These are phyloP conservation scores for Fonsecaea pedrosoi DNA, from an alignment of 2,329 filamentous ascomycete species.

Conservation along the genomic window DNA sequence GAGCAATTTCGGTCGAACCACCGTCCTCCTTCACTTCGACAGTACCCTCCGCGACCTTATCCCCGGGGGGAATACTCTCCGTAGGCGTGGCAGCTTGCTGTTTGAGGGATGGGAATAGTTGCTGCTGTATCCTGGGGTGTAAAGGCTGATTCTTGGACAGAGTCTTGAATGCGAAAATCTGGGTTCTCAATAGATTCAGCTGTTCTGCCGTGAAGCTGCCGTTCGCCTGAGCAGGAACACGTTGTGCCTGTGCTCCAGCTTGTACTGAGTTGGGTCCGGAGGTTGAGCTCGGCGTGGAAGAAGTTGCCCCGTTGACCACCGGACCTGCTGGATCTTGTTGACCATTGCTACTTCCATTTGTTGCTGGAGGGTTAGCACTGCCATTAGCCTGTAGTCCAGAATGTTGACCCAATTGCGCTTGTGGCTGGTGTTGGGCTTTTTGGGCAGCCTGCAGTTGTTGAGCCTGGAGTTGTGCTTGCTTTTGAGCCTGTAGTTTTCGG, in stretches of 20 bases:
- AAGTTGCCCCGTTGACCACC: conserved; percentile 41
- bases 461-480: conserved; percentile 45
- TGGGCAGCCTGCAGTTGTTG: conserved; percentile 3
- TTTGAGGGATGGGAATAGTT: conserved; percentile 70
- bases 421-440: conserved; percentile 53
- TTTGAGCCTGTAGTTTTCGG: conserved; percentile 58
- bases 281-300: conserved; percentile 36
- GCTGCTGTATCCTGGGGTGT: conserved; percentile 77
- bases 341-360: conserved; percentile 54
- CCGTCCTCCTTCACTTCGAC: conserved; percentile 42
- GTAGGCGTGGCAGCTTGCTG: conserved; percentile 44
- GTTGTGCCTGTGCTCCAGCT: conserved; percentile 40
- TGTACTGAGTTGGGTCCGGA: conserved; percentile 40
- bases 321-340: conserved; percentile 29
- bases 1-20: conserved; percentile 38
- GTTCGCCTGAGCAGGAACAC: conserved; percentile 40
- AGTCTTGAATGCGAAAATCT: conserved; percentile 90
- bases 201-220: conserved; percentile 80
- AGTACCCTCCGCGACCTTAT: conserved; percentile 45
- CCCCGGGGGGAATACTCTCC: conserved; percentile 46
- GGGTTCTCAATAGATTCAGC: conserved; percentile 76
- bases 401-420: conserved; percentile 55
- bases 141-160: conserved; percentile 86
- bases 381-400: conserved; percentile 47
- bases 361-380: conserved; percentile 41